Base-by-base conservation (phyloP, 257 asterid species). In the Solanum okadae region DNA sequence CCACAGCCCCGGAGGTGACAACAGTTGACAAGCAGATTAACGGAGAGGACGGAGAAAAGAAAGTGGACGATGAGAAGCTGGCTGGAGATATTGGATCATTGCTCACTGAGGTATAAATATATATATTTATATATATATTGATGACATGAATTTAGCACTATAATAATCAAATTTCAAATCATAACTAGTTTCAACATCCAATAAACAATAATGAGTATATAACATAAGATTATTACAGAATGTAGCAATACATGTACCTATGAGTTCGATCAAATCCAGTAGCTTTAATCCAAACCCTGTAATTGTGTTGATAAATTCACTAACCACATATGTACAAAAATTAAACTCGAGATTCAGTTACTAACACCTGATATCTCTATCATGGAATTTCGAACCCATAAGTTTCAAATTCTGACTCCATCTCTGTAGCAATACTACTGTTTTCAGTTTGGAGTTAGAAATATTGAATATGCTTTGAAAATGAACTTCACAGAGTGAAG, bases 1-100 rank as follows among this genome's bases (percentile, higher is more conserved):
- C 33, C 61, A 46, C 90, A 33, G 81, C 44, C 75, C 84, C 33
- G 27, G 77, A 75, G 78, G 90, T 82, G 59, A 88, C 61, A 8
- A 33, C 23, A 5, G 34, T 77, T 40, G 84, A 77, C 61, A 38
- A 77, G 84, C 59, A 77, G 84, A 31, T 77, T 8, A 77, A 77
- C 22, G 37, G 35, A 40, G 84, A 77, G 25, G 84, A 77, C 46
- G 61, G 33, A 78, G 37, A 77, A 77, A 77, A 79, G 59, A 90
- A 88, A 90, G 87, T 40, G 15, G 93, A 90, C n/a, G 87, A 29
- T 59, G 88, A 33, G 40, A 81, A 90, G 31, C 85, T 85, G 22
- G 56, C 67, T 5, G 90, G 61, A 59, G 83, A 83, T 46, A 71
- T 15, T 20, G 81, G n/a, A 40, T 35, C 38, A 3, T 71, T 14